Conservation (phyloP, 2,329 filamentous ascomycete genomes). For the Nemania abortiva region DNA sequence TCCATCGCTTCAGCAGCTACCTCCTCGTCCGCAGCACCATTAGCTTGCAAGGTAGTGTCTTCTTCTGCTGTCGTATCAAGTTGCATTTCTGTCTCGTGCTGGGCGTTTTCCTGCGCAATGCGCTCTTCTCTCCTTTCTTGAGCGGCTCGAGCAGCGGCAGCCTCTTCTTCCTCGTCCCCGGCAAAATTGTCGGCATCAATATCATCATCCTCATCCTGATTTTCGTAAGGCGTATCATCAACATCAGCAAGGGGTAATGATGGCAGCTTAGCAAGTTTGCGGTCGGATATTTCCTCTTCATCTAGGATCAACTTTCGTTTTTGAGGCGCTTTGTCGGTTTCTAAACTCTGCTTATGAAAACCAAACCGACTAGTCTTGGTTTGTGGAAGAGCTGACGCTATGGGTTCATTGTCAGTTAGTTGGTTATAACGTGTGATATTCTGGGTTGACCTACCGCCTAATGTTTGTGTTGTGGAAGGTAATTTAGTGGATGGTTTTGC, state of each 20-base stretch:
- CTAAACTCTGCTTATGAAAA: constrained; percentile 75
- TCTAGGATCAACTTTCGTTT: constrained; percentile 86
- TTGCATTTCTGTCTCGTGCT: constrained; percentile 61
- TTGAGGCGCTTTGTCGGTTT: constrained; percentile 73
- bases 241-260: constrained; percentile 75
- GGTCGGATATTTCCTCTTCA: constrained; percentile 86
- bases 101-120: constrained; percentile 63
- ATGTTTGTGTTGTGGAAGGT: constrained; percentile 47
- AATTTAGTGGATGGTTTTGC: constrained; percentile 46
- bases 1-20: constrained; percentile 64
- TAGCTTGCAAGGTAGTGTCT: constrained; percentile 42
- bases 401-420: constrained; percentile 44
- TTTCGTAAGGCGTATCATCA: constrained; percentile 70
- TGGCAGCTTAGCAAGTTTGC: constrained; percentile 92
- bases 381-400: constrained; percentile 71
- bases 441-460: constrained; percentile 52
- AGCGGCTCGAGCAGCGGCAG: constrained; percentile 85
- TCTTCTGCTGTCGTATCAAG: constrained; percentile 50
- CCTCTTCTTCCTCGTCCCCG: constrained; percentile 87
- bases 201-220: constrained; percentile 72
- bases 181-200: constrained; percentile 82
- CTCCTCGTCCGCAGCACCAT: constrained; percentile 42
- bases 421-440: constrained; percentile 3
- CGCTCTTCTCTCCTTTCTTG: constrained; percentile 85
- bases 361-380: constrained; percentile 88